Evolutionary conservation across 768 basidiomycete species (phyloP).

Genomic region (Heimioporus sp.): DNA sequence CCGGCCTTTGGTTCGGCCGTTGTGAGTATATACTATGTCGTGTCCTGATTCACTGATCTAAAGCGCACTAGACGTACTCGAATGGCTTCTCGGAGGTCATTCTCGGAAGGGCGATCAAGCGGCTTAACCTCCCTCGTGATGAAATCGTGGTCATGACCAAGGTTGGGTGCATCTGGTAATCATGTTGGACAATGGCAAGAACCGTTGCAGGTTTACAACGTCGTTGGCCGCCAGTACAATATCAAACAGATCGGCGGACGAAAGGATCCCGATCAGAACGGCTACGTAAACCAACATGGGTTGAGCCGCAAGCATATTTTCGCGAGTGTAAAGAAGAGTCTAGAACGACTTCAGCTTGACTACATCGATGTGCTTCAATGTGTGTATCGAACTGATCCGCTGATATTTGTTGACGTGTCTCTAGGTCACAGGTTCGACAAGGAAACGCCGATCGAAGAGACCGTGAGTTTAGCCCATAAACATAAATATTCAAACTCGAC

Average conservation of each 20-base stretch:
- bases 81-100: constrained; percentile 65
- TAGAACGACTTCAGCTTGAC: constrained; percentile 44
- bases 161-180: constrained; percentile 26
- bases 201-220: constrained; percentile 40
- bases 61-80: constrained; percentile 49
- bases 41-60: not conserved
- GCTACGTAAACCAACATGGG: constrained; percentile 49
- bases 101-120: constrained; percentile 70
- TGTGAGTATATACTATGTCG: constrained; percentile 17
- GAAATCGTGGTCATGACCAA: constrained; percentile 81
- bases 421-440: constrained; percentile 48
- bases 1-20: constrained; percentile 35
- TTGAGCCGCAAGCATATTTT: constrained; percentile 58
- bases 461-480: constrained; percentile 18
- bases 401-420: not conserved
- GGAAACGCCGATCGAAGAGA: constrained; percentile 50
- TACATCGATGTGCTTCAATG: constrained; percentile 61
- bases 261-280: constrained; percentile 34
- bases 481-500: not conserved
- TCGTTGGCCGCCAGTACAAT: constrained; percentile 23
- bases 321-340: constrained; percentile 45
- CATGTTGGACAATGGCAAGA: not conserved
- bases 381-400: constrained; percentile 9
- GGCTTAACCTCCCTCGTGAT: constrained; percentile 64
- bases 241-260: constrained; percentile 7